Conservation (phyloP, 1,284 basidiomycete species). For the Melampsora larici-populina region DNA sequence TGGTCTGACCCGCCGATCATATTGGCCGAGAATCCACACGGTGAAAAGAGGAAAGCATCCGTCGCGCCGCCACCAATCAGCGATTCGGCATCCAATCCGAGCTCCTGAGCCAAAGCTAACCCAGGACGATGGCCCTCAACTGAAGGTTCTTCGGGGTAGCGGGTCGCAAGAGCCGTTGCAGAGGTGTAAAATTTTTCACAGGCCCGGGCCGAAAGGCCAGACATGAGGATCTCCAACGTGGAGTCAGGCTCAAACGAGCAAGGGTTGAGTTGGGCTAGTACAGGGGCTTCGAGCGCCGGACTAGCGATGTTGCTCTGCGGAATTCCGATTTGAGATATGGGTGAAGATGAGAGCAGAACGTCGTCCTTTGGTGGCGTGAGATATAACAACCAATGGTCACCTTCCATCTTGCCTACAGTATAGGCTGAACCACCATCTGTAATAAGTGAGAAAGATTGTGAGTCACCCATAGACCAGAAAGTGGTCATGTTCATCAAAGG, state of each 20-base stretch:
- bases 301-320: constrained; percentile 48
- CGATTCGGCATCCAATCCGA: constrained; percentile 84
- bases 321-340: constrained; percentile 53
- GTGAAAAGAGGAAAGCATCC: constrained; percentile 89
- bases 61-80: constrained; percentile 72
- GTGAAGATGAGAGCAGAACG: constrained; percentile 48
- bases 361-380: constrained; percentile 65
- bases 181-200: constrained; percentile 71
- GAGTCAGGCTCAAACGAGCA: constrained; percentile 62
- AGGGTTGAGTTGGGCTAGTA: constrained; percentile 46
- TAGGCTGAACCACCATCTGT: constrained; percentile 71
- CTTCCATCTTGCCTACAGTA: constrained; percentile 95
- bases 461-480: background rate
- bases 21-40: constrained; percentile 96
- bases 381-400: constrained; percentile 98
- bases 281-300: constrained; percentile 50
- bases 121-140: constrained; percentile 64
- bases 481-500: background rate
- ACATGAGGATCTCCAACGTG: constrained; percentile 99
- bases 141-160: constrained; percentile 47
- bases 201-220: constrained; percentile 73
- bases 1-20: constrained; percentile 69
- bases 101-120: constrained; percentile 64
- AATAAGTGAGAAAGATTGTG: background rate
- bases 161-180: constrained; percentile 45